Conservation (phyloP, 805 yeast species). For the Blastobotrys robertii region DNA sequence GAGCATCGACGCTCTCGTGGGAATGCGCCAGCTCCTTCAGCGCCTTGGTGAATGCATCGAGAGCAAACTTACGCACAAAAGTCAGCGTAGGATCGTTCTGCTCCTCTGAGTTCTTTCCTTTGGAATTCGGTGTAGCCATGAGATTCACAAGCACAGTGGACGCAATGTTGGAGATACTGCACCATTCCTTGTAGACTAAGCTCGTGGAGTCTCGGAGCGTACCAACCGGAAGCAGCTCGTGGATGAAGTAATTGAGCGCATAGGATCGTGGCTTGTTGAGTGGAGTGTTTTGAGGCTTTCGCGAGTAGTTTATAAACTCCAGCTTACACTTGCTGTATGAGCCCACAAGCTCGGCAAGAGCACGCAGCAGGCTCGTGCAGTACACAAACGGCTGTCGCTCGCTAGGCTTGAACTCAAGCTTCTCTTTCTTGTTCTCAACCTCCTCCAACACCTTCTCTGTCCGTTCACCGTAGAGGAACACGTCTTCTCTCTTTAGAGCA, state of each 20-base stretch:
- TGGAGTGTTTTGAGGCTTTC: slow-evolving; percentile 21
- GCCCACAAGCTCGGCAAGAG: slow-evolving; percentile 58
- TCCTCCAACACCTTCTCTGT: slow-evolving; percentile 14
- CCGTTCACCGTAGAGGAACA: slow-evolving; percentile 24
- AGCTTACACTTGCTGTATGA: slow-evolving; percentile 76
- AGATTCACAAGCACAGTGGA: slow-evolving; percentile 52
- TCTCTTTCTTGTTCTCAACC: slow-evolving; percentile 7
- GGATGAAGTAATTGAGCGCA: slow-evolving; percentile 65
- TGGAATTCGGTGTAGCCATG: slow-evolving; percentile 47
- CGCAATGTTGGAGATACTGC: slow-evolving; percentile 52
- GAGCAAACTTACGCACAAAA: slow-evolving; percentile 62
- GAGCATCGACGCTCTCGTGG: slow-evolving; percentile 29
- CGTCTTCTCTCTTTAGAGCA: slow-evolving; percentile 32
- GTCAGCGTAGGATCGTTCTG: slow-evolving; percentile 55
- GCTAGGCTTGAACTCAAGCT: slow-evolving; percentile 15
- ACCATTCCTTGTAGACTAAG: slow-evolving; percentile 28
- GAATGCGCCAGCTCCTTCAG: slow-evolving; percentile 42
- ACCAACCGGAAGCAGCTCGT: slow-evolving; percentile 58
- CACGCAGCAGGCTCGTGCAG: slow-evolving; percentile 56
- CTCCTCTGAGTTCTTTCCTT: slow-evolving; percentile 29
- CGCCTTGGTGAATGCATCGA: slow-evolving; percentile 56
- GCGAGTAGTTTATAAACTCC: slow-evolving; percentile 71
- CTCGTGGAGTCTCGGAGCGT: slow-evolving; percentile 25
- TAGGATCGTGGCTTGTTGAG: slow-evolving; percentile 61
- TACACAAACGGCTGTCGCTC: slow-evolving; percentile 51